Evolutionary conservation across 73 alveolate species (phyloP).

Genomic region (Blepharisma stoltei): DNA sequence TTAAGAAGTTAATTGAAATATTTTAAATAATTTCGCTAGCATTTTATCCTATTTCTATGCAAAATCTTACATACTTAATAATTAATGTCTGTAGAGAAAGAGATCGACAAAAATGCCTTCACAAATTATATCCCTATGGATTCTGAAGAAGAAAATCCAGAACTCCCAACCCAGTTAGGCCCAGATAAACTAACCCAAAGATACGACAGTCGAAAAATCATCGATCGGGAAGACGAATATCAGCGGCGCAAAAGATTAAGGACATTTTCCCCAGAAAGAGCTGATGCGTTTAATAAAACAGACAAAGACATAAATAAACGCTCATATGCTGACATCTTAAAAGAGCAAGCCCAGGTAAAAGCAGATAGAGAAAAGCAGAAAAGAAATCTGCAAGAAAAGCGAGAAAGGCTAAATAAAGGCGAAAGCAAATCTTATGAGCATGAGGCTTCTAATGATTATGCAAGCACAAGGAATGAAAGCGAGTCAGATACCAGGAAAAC

Average conservation of each 20-base stretch:
- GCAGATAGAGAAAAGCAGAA: background rate
- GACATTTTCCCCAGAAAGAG: background rate
- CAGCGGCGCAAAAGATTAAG: background rate
- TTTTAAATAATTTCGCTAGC: too few species aligned
- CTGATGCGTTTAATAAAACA: background rate
- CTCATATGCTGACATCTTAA: constrained; percentile 14
- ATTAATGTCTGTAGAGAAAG: too few species aligned
- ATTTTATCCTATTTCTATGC: too few species aligned
- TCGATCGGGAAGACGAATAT: background rate
- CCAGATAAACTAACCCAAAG: too few species aligned
- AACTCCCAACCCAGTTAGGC: too few species aligned
- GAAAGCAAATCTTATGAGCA: background rate
- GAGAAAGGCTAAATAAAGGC: background rate
- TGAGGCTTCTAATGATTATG: background rate
- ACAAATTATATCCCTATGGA: too few species aligned
- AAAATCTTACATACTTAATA: too few species aligned
- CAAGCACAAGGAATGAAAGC: background rate
- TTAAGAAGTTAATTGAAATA: too few species aligned
- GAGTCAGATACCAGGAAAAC: background rate
- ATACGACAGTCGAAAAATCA: too few species aligned
- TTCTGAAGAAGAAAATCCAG: too few species aligned
- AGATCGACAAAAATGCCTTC: too few species aligned
- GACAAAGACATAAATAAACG: background rate
- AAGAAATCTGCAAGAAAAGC: background rate
- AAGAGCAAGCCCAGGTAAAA: background rate